These are phyloP conservation scores for Ustilago cynodontis DNA, from an alignment of 1,284 basidiomycete genomes.

Conservation along the genomic window DNA sequence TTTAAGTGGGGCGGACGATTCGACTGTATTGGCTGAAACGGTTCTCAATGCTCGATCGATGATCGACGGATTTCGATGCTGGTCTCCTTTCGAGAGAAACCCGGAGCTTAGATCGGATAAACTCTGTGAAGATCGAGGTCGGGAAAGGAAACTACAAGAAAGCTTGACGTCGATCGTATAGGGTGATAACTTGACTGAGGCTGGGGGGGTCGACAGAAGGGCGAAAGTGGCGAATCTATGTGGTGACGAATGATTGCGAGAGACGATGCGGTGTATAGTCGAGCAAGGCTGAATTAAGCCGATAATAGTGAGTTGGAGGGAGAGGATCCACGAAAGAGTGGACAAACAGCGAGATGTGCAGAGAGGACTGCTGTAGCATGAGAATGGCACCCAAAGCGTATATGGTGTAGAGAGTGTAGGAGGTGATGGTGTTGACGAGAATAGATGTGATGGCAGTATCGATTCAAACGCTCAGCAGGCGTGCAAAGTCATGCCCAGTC, in stretches of 20 bases:
- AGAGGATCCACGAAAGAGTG: constrained; percentile 14
- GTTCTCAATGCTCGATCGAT: background rate
- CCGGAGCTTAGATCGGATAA: background rate
- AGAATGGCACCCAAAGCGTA: background rate
- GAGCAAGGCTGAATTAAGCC: constrained; percentile 1
- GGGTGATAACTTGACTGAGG: too few relatives aligned
- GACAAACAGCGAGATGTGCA: constrained; percentile 14
- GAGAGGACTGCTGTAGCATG: constrained; percentile 21
- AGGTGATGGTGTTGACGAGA: background rate
- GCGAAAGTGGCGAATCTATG: background rate
- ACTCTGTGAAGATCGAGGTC: background rate
- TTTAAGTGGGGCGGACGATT: background rate
- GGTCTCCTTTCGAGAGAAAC: too few relatives aligned
- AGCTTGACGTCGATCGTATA: background rate
- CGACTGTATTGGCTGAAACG: background rate
- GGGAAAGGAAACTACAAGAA: background rate
- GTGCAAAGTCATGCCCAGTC: background rate
- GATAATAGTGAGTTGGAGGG: background rate
- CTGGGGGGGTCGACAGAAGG: background rate
- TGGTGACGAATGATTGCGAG: background rate
- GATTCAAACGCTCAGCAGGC: background rate
- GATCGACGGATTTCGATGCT: background rate
- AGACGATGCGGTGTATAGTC: background rate
- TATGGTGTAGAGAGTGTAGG: background rate
- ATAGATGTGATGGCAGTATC: background rate